Conservation (phyloP, 2,329 filamentous ascomycete genomes). For the Penicillium sp. region DNA sequence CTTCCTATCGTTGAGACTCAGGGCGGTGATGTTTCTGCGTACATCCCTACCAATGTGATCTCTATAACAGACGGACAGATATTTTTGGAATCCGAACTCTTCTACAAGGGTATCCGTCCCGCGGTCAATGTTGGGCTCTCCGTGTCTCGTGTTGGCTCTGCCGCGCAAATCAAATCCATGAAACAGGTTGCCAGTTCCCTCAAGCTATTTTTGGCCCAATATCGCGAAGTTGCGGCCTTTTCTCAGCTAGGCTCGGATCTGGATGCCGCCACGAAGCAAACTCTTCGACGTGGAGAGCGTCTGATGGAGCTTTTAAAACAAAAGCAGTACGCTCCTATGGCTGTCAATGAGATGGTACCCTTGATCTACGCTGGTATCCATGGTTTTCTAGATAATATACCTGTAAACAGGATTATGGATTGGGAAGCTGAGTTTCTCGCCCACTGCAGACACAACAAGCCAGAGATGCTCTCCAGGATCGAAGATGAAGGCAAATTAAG, state of each 20-base stretch:
- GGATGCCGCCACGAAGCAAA: slow-evolving; percentile 98
- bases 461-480: slow-evolving; percentile 79
- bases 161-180: slow-evolving; percentile 99
- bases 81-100: slow-evolving; percentile 98
- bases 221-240: slow-evolving; percentile 99
- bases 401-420: slow-evolving; percentile 84
- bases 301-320: slow-evolving; percentile 98
- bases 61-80: slow-evolving; percentile 99
- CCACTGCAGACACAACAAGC: slow-evolving; percentile 88
- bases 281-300: slow-evolving; percentile 95
- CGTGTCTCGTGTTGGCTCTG: slow-evolving; percentile 98
- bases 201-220: slow-evolving; percentile 99
- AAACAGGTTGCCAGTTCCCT: slow-evolving; percentile 99
- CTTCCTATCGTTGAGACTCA: slow-evolving; percentile 98
- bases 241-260: slow-evolving; percentile 99
- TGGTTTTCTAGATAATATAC: slow-evolving; percentile 85
- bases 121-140: slow-evolving; percentile 99
- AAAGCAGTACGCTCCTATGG: slow-evolving; percentile 99
- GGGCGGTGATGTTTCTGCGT: slow-evolving; percentile 99
- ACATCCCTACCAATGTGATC: slow-evolving; percentile 99
- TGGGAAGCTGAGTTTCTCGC: slow-evolving; percentile 95
- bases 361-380: slow-evolving; percentile 99
- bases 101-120: slow-evolving; percentile 99
- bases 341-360: slow-evolving; percentile 99
- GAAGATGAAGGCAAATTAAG: slow-evolving; percentile 94